phyloP scores from a whole-genome alignment of 768 basidiomycete genomes.

The Saitozyma podzolica region DNA sequence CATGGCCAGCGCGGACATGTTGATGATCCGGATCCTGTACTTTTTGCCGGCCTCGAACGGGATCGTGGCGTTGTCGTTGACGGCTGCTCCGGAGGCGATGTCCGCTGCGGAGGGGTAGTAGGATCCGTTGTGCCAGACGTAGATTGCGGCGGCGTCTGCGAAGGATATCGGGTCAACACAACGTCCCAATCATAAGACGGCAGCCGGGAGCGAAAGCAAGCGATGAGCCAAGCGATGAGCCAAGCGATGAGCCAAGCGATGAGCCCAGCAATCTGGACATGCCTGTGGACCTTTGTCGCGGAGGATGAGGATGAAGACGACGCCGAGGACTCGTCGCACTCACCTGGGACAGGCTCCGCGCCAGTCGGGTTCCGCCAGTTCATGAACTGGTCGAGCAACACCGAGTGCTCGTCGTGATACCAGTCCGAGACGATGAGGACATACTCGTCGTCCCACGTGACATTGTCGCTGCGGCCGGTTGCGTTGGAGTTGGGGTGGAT shows the following conservation, averaged over 20 bases:
- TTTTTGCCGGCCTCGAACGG: constrained; percentile 84
- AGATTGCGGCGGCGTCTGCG: constrained; percentile 75
- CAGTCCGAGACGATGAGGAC: constrained; percentile 85
- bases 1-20: constrained; percentile 62
- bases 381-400: constrained; percentile 65
- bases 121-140: constrained; percentile 71
- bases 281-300: too few species aligned
- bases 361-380: constrained; percentile 71
- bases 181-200: background rate
- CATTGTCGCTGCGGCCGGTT: constrained; percentile 54
- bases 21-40: constrained; percentile 84
- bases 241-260: too few species aligned
- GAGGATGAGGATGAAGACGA: background rate
- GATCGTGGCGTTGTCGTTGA: constrained; percentile 83
- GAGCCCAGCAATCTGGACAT: too few species aligned
- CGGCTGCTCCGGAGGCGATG: constrained; percentile 58
- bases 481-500: constrained; percentile 58
- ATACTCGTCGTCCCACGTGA: constrained; percentile 84
- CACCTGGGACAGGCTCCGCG: constrained; percentile 84
- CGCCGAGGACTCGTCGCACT: constrained; percentile 15
- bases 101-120: constrained; percentile 64
- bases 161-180: too few species aligned
- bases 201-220: background rate
- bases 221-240: background rate
- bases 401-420: constrained; percentile 73